Conservation (phyloP, 768 basidiomycete species). For the Pleurotus platypus region DNA sequence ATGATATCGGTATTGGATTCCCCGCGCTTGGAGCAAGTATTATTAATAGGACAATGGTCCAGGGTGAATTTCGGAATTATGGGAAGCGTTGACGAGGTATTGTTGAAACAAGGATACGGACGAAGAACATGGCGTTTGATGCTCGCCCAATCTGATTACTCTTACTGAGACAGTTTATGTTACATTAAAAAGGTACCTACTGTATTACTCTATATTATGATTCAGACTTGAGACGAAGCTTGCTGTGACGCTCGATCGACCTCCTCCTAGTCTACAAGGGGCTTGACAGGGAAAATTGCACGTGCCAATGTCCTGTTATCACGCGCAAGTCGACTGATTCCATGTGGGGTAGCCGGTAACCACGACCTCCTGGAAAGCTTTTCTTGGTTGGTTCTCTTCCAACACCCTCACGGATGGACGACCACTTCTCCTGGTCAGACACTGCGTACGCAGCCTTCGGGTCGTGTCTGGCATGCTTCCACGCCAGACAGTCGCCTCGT, state of each 20-base stretch:
- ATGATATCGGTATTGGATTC: not conserved
- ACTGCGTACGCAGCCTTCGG: conserved; percentile 52
- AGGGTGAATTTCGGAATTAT: not conserved
- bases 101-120: not conserved
- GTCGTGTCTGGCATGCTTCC: conserved; percentile 59
- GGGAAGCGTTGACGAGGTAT: not conserved
- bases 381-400: not conserved
- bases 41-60: not conserved
- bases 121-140: not conserved
- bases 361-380: not conserved
- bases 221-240: too few relatives aligned
- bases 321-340: too few relatives aligned
- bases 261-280: too few relatives aligned
- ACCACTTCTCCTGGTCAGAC: conserved; percentile 57
- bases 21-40: not conserved
- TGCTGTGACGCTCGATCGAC: too few relatives aligned
- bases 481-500: conserved; percentile 17
- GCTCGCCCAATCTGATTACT: too few relatives aligned
- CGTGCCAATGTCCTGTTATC: too few relatives aligned
- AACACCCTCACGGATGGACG: conserved; percentile 20
- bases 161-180: too few relatives aligned
- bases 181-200: too few relatives aligned
- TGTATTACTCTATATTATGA: too few relatives aligned
- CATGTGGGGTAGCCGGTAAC: not conserved
- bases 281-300: too few relatives aligned